These are phyloP conservation scores for Sporothrix variecibatus DNA, from an alignment of 2,329 filamentous ascomycete genomes.

Conservation along the genomic window DNA sequence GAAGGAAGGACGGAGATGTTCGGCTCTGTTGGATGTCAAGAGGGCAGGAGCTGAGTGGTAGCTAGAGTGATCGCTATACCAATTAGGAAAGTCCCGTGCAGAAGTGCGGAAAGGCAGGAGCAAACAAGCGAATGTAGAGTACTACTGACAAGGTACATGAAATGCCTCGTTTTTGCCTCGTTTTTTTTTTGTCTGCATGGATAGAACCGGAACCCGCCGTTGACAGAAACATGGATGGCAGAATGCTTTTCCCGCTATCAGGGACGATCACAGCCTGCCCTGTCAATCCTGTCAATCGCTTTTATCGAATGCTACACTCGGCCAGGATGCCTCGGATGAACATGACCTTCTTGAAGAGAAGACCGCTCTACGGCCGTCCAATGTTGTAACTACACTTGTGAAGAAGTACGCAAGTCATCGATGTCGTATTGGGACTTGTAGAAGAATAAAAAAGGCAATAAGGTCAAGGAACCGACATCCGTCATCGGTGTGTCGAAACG, in stretches of 20 bases:
- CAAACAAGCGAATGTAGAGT: too few species aligned
- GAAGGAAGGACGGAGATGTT: neutral
- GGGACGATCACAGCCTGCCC: neutral
- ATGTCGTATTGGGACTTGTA: neutral
- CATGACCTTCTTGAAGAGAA: neutral
- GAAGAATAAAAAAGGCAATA: neutral
- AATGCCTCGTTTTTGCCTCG: neutral
- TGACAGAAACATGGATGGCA: neutral
- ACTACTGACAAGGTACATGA: too few species aligned
- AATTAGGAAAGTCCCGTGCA: slow-evolving; percentile 5
- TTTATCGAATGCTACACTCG: neutral
- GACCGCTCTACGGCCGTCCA: neutral
- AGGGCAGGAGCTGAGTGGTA: neutral
- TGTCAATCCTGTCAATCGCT: neutral
- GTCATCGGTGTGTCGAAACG: slow-evolving; percentile 14
- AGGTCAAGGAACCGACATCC: neutral
- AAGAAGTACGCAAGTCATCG: neutral
- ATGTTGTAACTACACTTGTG: neutral
- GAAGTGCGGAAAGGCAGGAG: too few species aligned
- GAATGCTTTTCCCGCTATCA: neutral
- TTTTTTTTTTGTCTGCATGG: neutral
- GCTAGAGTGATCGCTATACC: neutral
- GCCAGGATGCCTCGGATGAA: neutral
- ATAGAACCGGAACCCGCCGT: neutral
- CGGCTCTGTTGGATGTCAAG: neutral